Evolutionary conservation across 352 stramenopile genomes (phyloP).

Genomic region (Phytopythium oedochilum): DNA sequence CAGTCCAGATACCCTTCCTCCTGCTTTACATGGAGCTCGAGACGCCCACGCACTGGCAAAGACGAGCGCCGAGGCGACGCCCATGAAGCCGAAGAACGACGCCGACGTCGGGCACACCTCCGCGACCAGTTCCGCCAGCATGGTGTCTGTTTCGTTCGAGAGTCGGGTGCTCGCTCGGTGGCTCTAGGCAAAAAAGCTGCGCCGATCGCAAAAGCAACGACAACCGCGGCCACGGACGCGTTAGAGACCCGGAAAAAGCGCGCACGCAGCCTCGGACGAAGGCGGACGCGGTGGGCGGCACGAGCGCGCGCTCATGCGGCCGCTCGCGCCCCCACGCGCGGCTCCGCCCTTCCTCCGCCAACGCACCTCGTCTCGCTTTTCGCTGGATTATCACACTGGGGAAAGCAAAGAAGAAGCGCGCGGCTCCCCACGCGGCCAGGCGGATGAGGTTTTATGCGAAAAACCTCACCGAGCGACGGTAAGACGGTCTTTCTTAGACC

Average conservation of each 20-base stretch:
- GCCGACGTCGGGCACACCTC: slow-evolving; percentile 97
- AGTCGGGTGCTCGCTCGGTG: too few species aligned
- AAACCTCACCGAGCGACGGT: not conserved
- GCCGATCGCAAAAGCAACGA: not conserved
- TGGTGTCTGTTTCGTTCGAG: slow-evolving; percentile 8
- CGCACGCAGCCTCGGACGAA: not conserved
- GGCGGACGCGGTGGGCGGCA: not conserved
- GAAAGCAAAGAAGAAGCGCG: not conserved
- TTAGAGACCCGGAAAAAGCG: not conserved
- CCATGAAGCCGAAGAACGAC: slow-evolving; percentile 99
- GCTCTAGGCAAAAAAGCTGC: not conserved
- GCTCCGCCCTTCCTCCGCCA: not conserved
- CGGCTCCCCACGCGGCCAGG: not conserved
- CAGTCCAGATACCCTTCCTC: too few species aligned
- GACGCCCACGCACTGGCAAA: slow-evolving; percentile 92
- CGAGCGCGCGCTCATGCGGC: not conserved
- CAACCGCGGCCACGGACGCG: not conserved
- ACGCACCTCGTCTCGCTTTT: slow-evolving; percentile 3
- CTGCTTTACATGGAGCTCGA: too few species aligned
- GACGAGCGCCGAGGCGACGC: slow-evolving; percentile 93
- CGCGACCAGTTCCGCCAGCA: slow-evolving; percentile 62
- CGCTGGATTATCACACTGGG: not conserved
- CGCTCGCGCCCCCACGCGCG: not conserved
- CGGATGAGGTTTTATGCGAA: slow-evolving; percentile 1
- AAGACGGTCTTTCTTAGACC: not conserved